A percentile compares a stretch with the other conserved stretches of the same genome.
These are phyloP conservation scores for Meredithiella fracta DNA, from an alignment of 2,329 filamentous ascomycete genomes.

Conservation along the genomic window DNA sequence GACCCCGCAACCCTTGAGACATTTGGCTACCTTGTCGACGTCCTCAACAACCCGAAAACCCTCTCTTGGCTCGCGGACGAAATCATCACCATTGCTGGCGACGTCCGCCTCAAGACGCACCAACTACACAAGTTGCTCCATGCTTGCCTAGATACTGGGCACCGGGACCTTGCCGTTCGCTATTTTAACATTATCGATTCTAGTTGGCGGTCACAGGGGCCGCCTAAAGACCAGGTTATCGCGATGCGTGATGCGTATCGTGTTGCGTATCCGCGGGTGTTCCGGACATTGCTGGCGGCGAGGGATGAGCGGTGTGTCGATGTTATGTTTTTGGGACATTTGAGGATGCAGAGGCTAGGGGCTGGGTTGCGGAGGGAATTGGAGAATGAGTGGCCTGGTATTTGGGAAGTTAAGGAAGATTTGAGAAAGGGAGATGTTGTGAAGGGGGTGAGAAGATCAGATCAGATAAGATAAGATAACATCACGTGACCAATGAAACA, in stretches of 20 bases:
- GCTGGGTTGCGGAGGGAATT: constrained; percentile 9
- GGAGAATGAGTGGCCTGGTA: constrained; percentile 8
- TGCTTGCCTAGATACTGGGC: constrained; percentile 19
- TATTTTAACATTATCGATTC: constrained; percentile 8
- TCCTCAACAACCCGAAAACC: not conserved
- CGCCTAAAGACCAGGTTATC: constrained; percentile 3
- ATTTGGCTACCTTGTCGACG: constrained; percentile 10
- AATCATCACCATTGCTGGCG: constrained; percentile 3
- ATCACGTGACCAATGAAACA: no score
- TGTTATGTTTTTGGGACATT: constrained; percentile 4
- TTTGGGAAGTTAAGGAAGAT: constrained; percentile 5
- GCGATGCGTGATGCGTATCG: constrained; percentile 11
- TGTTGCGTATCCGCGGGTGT: constrained; percentile 15
- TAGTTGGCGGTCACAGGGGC: constrained; percentile 5
- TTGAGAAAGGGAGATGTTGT: not conserved
- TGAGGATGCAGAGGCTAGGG: constrained; percentile 8
- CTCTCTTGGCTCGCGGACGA: constrained; percentile 12
- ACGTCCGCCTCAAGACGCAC: constrained; percentile 9
- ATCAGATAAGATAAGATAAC: not conserved
- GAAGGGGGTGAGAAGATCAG: not conserved
- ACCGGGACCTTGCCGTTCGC: constrained; percentile 22
- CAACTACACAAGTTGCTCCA: constrained; percentile 18
- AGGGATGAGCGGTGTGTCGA: constrained; percentile 2
- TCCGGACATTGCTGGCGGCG: not conserved
- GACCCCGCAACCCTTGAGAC: constrained; percentile 15